Conservation (phyloP, 305 asterid species). For the Rubia occidens region DNA sequence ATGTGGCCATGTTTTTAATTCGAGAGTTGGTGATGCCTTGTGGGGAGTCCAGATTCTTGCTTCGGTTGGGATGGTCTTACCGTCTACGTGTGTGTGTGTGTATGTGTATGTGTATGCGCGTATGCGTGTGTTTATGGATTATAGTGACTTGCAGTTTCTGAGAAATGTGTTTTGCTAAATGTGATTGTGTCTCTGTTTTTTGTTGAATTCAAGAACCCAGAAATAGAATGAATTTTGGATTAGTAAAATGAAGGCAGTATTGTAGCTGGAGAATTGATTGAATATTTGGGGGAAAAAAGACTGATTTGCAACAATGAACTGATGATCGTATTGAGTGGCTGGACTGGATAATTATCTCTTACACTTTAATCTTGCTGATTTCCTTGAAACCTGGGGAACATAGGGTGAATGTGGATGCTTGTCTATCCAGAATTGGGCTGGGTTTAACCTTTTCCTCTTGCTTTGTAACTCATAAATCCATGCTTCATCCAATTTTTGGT, state of each 20-base stretch:
- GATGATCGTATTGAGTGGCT: constrained; percentile 2
- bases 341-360: constrained; percentile 4
- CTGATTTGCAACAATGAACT: constrained; percentile 6
- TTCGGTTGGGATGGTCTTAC: background rate
- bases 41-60: background rate
- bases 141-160: background rate
- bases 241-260: background rate
- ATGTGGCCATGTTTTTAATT: background rate
- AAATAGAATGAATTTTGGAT: background rate
- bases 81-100: background rate
- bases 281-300: background rate
- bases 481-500: background rate
- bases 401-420: constrained; percentile 5
- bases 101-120: too few species aligned
- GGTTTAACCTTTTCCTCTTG: background rate
- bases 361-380: constrained; percentile 1
- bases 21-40: background rate
- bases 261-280: constrained; percentile 5
- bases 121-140: background rate
- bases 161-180: background rate
- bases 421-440: background rate
- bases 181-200: background rate
- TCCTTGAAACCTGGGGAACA: constrained; percentile 2
- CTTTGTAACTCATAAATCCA: background rate
- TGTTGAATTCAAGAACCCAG: background rate